Base-by-base conservation (phyloP, 148 eudicot genomes). In the Rhododendron henanense region DNA sequence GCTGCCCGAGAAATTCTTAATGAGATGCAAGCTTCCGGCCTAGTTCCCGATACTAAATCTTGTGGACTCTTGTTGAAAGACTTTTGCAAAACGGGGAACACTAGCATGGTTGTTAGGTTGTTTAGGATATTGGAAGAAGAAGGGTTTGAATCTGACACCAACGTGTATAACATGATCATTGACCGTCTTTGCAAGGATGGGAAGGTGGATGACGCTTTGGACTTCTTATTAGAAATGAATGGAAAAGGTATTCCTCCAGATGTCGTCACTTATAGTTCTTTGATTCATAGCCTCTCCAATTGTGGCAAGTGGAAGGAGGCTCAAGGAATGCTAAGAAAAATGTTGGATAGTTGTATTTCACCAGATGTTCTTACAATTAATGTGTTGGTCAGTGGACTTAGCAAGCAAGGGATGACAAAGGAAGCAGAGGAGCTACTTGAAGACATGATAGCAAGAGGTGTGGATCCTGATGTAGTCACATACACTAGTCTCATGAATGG, bases 401-500 rank as follows among this genome's bases (percentile, higher is more conserved):
- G 53, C 53, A 85, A 79, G 83, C 16, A 79, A 51, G 78, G 84
- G 19, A 79, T 7, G 87, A n/a, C 11, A 8, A 39, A 81, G 25
- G 81, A 86, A 50, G 85, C 85, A 0, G 14, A 75, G 77, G 10
- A 14, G 47, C 1, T 86, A 28, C 3, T 82, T 15, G 73, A 73
- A 39, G 10, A 53, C 41, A 57, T 82, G 85, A n/a, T 33, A 13
- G n/a, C 82, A 44, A 71, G 45, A 21, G 85, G 81, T 5, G 10
- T 48, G 6, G 6, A 41, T 45, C 85, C 88, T 4, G 6, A 74
- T 75, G 31, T 51, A 14, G 9, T 69, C 81, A 74, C 74, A 1
- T 86, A 86, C 33, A 82, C n/a, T 73, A 6, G 55, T 44, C 35
- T 86, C 33, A 86, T 86, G 53, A 53, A 37, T 13, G 85, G 85